Base-by-base conservation (phyloP, 345 rosid genomes). In the Ceriops tagal region DNA sequence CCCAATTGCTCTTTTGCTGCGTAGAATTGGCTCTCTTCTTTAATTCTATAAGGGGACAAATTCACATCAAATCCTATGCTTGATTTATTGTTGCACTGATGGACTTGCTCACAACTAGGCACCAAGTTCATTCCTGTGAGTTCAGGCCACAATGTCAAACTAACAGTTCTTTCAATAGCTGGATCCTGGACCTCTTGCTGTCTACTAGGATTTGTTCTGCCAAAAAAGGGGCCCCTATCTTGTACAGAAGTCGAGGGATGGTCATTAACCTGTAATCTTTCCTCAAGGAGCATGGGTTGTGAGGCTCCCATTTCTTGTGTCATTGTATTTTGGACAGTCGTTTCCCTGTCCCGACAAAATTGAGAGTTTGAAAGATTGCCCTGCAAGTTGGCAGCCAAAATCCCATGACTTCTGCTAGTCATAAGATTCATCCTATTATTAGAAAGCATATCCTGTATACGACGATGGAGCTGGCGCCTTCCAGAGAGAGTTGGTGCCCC, bases 381-480 rank as follows among this genome's bases (percentile, higher is more conserved):
- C 18, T 75, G 73, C 68, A 70, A 64, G 79, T 82, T 83, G 71
- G 78, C 69, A 66, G 83, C 68, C 68, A 84, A 72, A 21, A 76
- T 46, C 53, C 83, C 87, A 63, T 84, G 88, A 43, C 49, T 52
- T 71, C 89, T 84, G 70, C 79, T 64, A 64, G 85, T 70, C 82
- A 86, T 53, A 64, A 47, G 64, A 68, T 63, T 57, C 74, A 81
- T 75, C 66, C 98, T 85, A 75, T 75, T 88, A 56, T 74, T 61
- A 26, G 88, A 79, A 70, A 89, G 83, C 61, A 91, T 81, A 57
- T 80, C 87, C 55, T 90, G 96, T 72, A 92, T 90, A 69, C 84
- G 97, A 27, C 98, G 91, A 65, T 92, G 92, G 79, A 87, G 78
- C 86, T 85, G 82, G 55, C 99, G 89, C 64, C 99, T 86, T 30